phyloP scores from a whole-genome alignment of 768 basidiomycete genomes.

The Fomitopsis pulvina region DNA sequence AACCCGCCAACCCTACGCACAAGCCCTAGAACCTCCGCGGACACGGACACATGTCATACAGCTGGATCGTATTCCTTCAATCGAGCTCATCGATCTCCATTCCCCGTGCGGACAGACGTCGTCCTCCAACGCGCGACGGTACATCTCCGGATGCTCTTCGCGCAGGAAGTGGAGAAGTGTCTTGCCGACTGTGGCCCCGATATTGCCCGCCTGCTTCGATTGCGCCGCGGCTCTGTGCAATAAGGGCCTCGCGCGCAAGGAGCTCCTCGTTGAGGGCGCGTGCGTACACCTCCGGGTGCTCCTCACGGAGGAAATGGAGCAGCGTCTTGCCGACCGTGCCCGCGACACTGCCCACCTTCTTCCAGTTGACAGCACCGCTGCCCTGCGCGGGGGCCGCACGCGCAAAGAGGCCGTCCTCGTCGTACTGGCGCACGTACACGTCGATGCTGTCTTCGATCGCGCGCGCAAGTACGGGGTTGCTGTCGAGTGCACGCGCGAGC shows the following conservation, averaged over 20 bases:
- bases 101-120: background rate
- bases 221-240: background rate
- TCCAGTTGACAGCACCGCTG: slow-evolving; percentile 1
- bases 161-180: background rate
- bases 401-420: background rate
- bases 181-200: background rate
- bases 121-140: background rate
- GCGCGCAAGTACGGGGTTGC: slow-evolving; percentile 1
- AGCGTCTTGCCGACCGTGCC: background rate
- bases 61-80: background rate
- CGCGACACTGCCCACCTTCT: background rate
- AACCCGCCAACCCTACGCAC: background rate
- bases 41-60: background rate
- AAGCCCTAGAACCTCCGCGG: background rate
- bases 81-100: slow-evolving; percentile 1
- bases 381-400: background rate
- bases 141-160: background rate
- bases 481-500: background rate
- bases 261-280: background rate
- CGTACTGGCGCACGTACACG: background rate
- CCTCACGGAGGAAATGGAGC: background rate
- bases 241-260: background rate
- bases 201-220: background rate
- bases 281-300: background rate
- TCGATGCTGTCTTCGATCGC: background rate